Evolutionary conservation across 805 yeast genomes (phyloP).

Genomic region (Kregervanrija pseudodelftensis): DNA sequence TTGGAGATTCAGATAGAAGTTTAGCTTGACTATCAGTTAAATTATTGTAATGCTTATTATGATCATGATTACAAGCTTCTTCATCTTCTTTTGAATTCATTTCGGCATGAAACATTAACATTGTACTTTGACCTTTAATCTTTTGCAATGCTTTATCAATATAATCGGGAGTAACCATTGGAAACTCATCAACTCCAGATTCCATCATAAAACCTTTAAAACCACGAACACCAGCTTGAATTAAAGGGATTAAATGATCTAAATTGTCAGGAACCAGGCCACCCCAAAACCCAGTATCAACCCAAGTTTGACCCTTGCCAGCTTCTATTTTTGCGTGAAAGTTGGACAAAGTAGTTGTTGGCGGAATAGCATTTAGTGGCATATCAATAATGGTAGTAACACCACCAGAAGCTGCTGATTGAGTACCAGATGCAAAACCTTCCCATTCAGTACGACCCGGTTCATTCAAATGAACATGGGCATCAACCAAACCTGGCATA

Average conservation of each 20-base stretch:
- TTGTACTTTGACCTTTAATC: conserved; percentile 57
- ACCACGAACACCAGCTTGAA: conserved; percentile 84
- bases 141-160: conserved; percentile 58
- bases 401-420: conserved; percentile 92
- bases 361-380: conserved; percentile 96
- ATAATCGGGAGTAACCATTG: conserved; percentile 62
- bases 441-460: conserved; percentile 99
- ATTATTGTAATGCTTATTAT: background rate
- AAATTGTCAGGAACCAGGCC: conserved; percentile 81
- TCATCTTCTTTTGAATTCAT: conserved; percentile 36
- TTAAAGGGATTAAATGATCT: conserved; percentile 62
- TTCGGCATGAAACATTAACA: conserved; percentile 92
- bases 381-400: conserved; percentile 93
- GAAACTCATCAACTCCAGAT: conserved; percentile 95
- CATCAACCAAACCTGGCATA: conserved; percentile 87
- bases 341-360: conserved; percentile 80
- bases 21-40: conserved; percentile 44
- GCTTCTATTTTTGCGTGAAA: conserved; percentile 70
- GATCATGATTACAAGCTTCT: conserved; percentile 21
- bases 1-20: conserved; percentile 49
- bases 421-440: conserved; percentile 94
- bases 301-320: conserved; percentile 79
- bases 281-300: conserved; percentile 95
- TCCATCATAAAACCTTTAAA: conserved; percentile 90
- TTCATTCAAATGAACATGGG: conserved; percentile 92